phyloP scores from a whole-genome alignment of 768 basidiomycete genomes.

The Pleurotus platypus region DNA sequence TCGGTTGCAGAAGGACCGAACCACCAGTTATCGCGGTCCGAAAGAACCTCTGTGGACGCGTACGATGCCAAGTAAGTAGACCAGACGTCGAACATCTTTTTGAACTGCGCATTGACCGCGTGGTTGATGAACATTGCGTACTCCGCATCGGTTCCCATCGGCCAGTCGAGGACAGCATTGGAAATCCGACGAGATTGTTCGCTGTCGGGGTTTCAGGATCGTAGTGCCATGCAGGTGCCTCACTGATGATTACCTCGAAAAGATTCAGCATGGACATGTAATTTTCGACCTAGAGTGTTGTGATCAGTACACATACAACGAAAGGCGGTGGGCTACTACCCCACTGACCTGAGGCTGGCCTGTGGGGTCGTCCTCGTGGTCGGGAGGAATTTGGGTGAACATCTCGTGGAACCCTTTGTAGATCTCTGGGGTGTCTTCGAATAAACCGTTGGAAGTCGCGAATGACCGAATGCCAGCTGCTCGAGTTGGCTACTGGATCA shows the following conservation, averaged over 20 bases:
- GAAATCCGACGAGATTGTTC: constrained; percentile 39
- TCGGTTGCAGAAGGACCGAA: constrained; percentile 24
- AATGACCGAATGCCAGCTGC: constrained; percentile 12
- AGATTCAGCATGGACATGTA: constrained; percentile 35
- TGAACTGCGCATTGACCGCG: constrained; percentile 42
- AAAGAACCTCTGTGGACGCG: constrained; percentile 40
- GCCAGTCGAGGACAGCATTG: constrained; percentile 39
- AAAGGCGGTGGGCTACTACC: background rate
- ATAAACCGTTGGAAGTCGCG: constrained; percentile 26
- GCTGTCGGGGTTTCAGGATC: constrained; percentile 15
- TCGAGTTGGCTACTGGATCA: background rate
- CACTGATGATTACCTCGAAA: constrained; percentile 39
- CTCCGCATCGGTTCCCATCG: constrained; percentile 31
- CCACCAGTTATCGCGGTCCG: constrained; percentile 39
- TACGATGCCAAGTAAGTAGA: constrained; percentile 39
- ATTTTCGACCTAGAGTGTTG: constrained; percentile 27
- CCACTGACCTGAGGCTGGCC: constrained; percentile 13
- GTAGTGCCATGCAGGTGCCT: constrained; percentile 32
- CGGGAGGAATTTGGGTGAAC: constrained; percentile 20
- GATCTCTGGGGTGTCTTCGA: constrained; percentile 20
- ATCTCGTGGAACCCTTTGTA: constrained; percentile 30
- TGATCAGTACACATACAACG: background rate
- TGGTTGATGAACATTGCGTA: constrained; percentile 32
- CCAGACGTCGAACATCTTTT: constrained; percentile 50
- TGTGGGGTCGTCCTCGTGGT: constrained; percentile 11